Evolutionary conservation across 176 grass and related monocot species (phyloP).

Genomic region (Hsuehochloa calcarea): DNA sequence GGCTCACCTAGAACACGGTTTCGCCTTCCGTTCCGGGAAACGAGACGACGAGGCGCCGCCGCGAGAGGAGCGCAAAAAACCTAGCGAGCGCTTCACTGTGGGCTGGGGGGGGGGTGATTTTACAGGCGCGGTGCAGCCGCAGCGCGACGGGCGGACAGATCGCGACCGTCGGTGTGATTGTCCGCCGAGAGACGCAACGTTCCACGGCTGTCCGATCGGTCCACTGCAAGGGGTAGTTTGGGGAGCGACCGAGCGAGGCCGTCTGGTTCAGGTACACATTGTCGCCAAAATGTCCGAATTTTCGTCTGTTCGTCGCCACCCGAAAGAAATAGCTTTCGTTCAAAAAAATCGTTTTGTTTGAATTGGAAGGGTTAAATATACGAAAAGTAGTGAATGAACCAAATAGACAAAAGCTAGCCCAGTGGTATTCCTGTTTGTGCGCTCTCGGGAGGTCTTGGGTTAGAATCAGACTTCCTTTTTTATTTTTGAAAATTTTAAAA

Average conservation of each 20-base stretch:
- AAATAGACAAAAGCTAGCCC: no score
- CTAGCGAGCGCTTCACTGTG: not conserved
- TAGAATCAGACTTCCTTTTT: no score
- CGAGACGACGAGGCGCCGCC: conserved; percentile 10
- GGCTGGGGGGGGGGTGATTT: not conserved
- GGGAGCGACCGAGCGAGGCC: not conserved
- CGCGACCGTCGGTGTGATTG: not conserved
- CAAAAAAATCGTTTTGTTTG: no score
- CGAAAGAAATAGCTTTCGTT: no score
- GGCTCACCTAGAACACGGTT: not conserved
- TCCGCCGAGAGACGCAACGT: not conserved
- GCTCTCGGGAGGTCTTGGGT: no score
- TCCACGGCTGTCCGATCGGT: not conserved
- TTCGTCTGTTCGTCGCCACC: no score
- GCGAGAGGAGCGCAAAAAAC: not conserved
- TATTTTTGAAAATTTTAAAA: no score
- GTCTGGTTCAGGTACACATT: no score
- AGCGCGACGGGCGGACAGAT: not conserved
- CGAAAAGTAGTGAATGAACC: no score
- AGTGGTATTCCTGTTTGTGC: no score
- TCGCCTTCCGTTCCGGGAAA: conserved; percentile 8
- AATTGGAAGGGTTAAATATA: no score
- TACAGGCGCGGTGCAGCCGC: not conserved
- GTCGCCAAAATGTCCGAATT: no score
- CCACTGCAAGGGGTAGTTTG: not conserved